Evolutionary conservation across 1,284 basidiomycete genomes (phyloP), one percentile per base, ranked within the genome.

Genomic region (Ceratobasidium sp.): DNA sequence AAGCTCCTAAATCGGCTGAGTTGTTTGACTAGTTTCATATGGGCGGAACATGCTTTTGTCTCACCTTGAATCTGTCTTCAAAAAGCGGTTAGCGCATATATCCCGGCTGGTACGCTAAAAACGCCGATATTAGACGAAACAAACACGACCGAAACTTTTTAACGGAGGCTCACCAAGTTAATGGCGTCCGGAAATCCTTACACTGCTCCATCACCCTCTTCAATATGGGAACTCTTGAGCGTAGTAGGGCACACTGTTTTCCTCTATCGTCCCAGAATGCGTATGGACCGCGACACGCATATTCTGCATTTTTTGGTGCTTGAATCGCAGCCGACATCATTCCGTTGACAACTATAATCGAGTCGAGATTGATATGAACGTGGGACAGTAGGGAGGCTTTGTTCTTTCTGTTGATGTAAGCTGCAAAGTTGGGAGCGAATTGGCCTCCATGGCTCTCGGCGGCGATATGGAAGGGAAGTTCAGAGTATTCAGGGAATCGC

Each of bases 341-440:
- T 13, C 66, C 66, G 37, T 68, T 68, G 13, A 68, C 26, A 20
- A 68, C 37, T 6, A 68, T 20, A 8, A 68, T 39, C n/a, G 66
- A 68, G 23, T 68, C 66, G 49, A 68, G 66, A 28, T 68, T 53
- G 42, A 68, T 39, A 54, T 54, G 66, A 35, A 37, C 4, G n/a
- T 53, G 49, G 20, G 31, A 26, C 13, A 17, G 33, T 15, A 5
- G 17, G 39, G 64, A 5, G 31, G 20, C 33, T 23, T 68, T 53
- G 79, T 92, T 92, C 81, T 92, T 89, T 47, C 86, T 82, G 51
- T 90, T 83, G 84, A 93, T 79, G 75, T 83, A 82, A 86, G 86
- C 85, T 63, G 88, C 89, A 80, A 89, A 90, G 26, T 86, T 87
- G 37, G 89, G 90, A 0, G 89, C 90, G 79, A 90, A 91, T 80